These are phyloP conservation scores for Sporothrix mexicana DNA, from an alignment of 2,329 filamentous ascomycete genomes.

Conservation along the genomic window DNA sequence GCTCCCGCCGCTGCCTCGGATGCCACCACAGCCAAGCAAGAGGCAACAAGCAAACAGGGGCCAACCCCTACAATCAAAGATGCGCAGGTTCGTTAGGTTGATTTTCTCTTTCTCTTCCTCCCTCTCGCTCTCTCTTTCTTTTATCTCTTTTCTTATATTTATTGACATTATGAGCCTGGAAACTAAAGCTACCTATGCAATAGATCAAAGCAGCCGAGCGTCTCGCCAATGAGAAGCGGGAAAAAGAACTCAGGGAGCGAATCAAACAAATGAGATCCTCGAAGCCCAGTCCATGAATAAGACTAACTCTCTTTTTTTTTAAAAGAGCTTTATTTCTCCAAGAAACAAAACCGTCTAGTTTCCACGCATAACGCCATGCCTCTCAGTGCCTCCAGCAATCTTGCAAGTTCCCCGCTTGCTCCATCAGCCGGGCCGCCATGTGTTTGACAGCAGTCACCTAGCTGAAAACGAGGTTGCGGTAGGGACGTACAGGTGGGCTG, in stretches of 20 bases:
- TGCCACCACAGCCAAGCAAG: not conserved
- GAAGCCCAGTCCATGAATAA: constrained; percentile 51
- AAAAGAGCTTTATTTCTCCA: constrained; percentile 9
- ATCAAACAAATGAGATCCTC: constrained; percentile 63
- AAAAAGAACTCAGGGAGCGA: constrained; percentile 59
- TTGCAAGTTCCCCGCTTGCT: not conserved
- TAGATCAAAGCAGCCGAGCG: constrained; percentile 48
- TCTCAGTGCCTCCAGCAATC: not conserved
- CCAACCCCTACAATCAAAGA: constrained; percentile 36
- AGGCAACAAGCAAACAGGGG: not conserved
- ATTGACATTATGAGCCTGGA: not conserved
- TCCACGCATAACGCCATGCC: not conserved
- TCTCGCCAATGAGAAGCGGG: constrained; percentile 53
- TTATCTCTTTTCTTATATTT: not conserved
- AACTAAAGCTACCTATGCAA: constrained; percentile 38
- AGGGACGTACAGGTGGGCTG: not conserved
- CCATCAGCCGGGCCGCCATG: not conserved
- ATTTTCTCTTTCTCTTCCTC: not conserved
- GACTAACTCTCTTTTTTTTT: constrained; percentile 50
- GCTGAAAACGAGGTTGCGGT: not conserved
- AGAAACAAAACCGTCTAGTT: not conserved
- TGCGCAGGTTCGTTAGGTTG: constrained; percentile 42
- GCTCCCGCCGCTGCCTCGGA: constrained; percentile 28
- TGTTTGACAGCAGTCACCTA: not conserved
- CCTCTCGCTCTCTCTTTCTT: too few relatives aligned